These are phyloP conservation scores for Talaromyces sp. DNA, from an alignment of 2,329 filamentous ascomycete species.

Conservation along the genomic window DNA sequence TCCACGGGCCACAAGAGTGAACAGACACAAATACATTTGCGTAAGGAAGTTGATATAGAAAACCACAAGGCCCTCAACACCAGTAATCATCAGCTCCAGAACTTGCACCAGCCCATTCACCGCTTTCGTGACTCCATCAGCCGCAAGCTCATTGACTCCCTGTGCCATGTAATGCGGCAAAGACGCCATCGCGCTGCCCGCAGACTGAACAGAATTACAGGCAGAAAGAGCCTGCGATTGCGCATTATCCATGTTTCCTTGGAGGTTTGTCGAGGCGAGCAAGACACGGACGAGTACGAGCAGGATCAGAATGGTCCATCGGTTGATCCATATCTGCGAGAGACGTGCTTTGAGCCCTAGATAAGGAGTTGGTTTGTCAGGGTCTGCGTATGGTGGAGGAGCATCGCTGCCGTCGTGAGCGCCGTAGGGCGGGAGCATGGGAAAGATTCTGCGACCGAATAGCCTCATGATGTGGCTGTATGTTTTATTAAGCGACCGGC, in stretches of 20 bases:
- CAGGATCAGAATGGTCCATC: conserved; percentile 87
- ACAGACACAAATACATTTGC: conserved; percentile 84
- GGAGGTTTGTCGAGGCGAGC: conserved; percentile 68
- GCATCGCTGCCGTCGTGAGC: conserved; percentile 47
- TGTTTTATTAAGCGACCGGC: conserved; percentile 13
- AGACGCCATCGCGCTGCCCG: conserved; percentile 93
- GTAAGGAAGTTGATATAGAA: conserved; percentile 92
- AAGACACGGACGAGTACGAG: conserved; percentile 80
- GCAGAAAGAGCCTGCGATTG: conserved; percentile 79
- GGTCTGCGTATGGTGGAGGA: conserved; percentile 56
- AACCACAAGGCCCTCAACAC: conserved; percentile 79
- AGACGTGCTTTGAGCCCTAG: conserved; percentile 83
- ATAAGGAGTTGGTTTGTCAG: conserved; percentile 78
- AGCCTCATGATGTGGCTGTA: conserved; percentile 14
- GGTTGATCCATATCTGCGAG: conserved; percentile 96
- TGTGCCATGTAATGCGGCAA: conserved; percentile 93
- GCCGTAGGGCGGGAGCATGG: conserved; percentile 41
- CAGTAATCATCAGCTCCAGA: conserved; percentile 74
- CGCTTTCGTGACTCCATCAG: conserved; percentile 73
- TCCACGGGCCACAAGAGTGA: conserved; percentile 76
- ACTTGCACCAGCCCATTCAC: conserved; percentile 76
- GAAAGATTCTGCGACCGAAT: conserved; percentile 31
- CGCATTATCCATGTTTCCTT: conserved; percentile 71
- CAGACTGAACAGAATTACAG: conserved; percentile 86
- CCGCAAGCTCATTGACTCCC: conserved; percentile 83